A percentile compares a stretch with the other conserved stretches of the same genome.
Evolutionary conservation across 106 monocot genomes (phyloP).

Genomic region (Cymbidium sinense): DNA sequence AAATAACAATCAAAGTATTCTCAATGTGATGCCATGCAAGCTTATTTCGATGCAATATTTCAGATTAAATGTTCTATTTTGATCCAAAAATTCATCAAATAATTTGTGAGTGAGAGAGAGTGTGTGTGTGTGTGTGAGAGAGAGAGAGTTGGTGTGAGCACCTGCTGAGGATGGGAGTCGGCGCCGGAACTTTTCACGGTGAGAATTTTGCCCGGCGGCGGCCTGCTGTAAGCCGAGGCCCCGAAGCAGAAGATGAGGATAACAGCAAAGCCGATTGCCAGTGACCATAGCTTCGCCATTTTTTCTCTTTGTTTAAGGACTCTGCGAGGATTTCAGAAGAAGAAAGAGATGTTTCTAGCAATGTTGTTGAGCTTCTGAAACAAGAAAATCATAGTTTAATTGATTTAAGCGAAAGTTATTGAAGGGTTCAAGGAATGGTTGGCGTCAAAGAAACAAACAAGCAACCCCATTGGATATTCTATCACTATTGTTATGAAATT

Average conservation of each 20-base stretch:
- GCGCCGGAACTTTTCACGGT: slow-evolving; percentile 7
- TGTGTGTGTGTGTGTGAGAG: background rate
- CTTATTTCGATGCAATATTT: too few relatives aligned
- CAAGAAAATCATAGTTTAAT: background rate
- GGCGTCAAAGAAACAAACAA: background rate
- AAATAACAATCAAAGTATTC: too few relatives aligned
- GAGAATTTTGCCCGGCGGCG: slow-evolving; percentile 34
- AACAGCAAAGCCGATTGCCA: background rate
- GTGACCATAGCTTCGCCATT: background rate
- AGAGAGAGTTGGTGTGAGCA: background rate
- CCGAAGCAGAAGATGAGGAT: background rate
- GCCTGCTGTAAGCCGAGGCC: slow-evolving; percentile 12
- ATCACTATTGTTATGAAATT: too few relatives aligned
- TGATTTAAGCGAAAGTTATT: background rate
- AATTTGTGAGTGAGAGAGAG: background rate
- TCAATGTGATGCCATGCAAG: too few relatives aligned
- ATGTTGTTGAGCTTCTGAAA: background rate
- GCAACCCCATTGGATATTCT: too few relatives aligned
- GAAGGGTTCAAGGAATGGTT: background rate
- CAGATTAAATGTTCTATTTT: too few relatives aligned
- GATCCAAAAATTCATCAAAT: too few relatives aligned
- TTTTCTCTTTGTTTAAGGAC: background rate
- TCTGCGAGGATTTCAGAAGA: background rate
- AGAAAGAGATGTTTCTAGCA: background rate
- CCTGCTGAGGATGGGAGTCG: slow-evolving; percentile 58